These are phyloP conservation scores for Rubia balearica DNA, from an alignment of 305 asterid genomes.

Conservation along the genomic window DNA sequence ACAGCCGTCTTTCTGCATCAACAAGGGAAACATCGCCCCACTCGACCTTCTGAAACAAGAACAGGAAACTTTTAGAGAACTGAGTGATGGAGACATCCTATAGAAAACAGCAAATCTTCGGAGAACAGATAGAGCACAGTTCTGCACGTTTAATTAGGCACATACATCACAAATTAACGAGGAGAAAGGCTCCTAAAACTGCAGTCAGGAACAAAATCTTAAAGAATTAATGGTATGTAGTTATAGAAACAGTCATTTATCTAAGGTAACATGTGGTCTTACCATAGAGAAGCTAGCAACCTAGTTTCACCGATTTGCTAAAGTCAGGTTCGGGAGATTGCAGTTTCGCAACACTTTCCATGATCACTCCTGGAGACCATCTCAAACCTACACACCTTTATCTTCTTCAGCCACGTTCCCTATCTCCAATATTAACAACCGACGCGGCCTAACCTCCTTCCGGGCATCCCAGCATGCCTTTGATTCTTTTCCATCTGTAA, in stretches of 20 bases:
- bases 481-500: no score
- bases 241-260: not conserved
- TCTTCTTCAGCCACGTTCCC: no score
- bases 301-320: not conserved
- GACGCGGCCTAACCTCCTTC: no score
- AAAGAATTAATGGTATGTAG: not conserved
- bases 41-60: slow-evolving; percentile 29
- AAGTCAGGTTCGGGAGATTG: not conserved
- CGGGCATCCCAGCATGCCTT: no score
- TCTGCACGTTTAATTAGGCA: not conserved
- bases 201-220: not conserved
- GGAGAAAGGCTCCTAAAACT: not conserved
- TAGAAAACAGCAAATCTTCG: not conserved
- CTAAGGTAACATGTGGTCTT: not conserved
- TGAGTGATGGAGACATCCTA: no score
- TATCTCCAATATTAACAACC: no score
- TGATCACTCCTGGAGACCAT: not conserved
- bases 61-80: slow-evolving; percentile 12
- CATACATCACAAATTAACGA: not conserved
- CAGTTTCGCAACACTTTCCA: not conserved
- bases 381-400: no score
- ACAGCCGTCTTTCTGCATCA: slow-evolving; percentile 82
- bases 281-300: not conserved
- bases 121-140: not conserved
- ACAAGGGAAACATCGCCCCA: slow-evolving; percentile 91